phyloP scores from a whole-genome alignment of 2,329 filamentous ascomycete species.

The Didymella segeticola region DNA sequence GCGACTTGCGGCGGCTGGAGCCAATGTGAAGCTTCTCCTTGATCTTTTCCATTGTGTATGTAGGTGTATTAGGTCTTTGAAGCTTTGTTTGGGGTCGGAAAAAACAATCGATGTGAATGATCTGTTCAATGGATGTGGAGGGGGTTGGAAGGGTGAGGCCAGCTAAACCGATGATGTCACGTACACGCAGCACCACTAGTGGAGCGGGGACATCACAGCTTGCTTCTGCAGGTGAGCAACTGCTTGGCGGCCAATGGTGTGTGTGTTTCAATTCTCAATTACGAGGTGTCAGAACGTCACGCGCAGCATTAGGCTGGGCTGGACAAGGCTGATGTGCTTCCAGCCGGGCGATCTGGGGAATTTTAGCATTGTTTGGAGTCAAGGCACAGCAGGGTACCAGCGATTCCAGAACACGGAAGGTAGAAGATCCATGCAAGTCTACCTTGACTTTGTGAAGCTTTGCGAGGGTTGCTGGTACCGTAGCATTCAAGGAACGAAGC shows the following conservation, averaged over 20 bases:
- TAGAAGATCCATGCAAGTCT: neutral
- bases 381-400: slow-evolving; percentile 2
- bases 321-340: slow-evolving; percentile 4
- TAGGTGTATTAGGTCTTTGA: slow-evolving; percentile 3
- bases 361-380: neutral
- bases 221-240: slow-evolving; percentile 7
- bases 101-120: slow-evolving; percentile 11
- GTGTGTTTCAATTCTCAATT: neutral
- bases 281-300: slow-evolving; percentile 12
- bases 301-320: slow-evolving; percentile 5
- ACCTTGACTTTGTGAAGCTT: neutral
- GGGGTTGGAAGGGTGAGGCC: slow-evolving; percentile 6
- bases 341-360: neutral
- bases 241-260: slow-evolving; percentile 1
- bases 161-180: slow-evolving; percentile 6
- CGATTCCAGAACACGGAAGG: neutral
- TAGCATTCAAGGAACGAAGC: neutral
- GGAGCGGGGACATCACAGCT: slow-evolving; percentile 10
- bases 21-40: slow-evolving; percentile 48
- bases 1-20: slow-evolving; percentile 40
- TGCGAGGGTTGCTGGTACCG: neutral
- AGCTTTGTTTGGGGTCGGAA: slow-evolving; percentile 6
- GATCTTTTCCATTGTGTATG: slow-evolving; percentile 41
- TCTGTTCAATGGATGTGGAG: slow-evolving; percentile 9
- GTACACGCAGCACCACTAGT: neutral